Conservation (phyloP, 805 yeast genomes). For the Kockiozyma suomiensis region DNA sequence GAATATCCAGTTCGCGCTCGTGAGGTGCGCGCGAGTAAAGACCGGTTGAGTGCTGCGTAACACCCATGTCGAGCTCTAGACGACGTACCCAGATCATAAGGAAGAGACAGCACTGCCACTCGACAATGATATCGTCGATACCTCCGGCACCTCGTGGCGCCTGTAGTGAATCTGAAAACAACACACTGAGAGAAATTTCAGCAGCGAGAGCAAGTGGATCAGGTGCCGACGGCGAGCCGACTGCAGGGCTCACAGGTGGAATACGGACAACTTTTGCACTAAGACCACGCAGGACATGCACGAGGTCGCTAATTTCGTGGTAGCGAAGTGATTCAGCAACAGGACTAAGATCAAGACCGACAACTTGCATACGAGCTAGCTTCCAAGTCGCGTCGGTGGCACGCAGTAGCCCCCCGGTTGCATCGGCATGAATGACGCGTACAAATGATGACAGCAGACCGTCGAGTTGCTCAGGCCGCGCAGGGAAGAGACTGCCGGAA, state of each 20-base stretch:
- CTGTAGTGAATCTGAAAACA: conserved; percentile 11
- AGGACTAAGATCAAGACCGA: conserved; percentile 13
- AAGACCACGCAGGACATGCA: conserved; percentile 10
- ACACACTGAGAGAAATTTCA: conserved; percentile 22
- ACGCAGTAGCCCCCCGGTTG: conserved; percentile 5
- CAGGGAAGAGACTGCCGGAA: conserved; percentile 9
- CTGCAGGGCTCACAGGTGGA: background rate
- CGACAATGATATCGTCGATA: conserved; percentile 24
- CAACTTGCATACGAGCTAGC: conserved; percentile 20
- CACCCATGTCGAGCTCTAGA: conserved; percentile 27
- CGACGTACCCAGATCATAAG: conserved; percentile 27
- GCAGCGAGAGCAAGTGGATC: conserved; percentile 22
- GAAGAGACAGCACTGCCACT: conserved; percentile 27
- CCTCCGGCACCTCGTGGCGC: conserved; percentile 14
- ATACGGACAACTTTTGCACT: background rate
- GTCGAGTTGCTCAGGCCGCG: conserved; percentile 25
- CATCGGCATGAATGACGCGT: conserved; percentile 11
- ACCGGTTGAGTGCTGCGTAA: conserved; percentile 5
- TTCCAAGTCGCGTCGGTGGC: conserved; percentile 25
- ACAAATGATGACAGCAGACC: conserved; percentile 14
- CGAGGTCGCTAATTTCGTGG: conserved; percentile 26
- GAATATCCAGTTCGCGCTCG: conserved; percentile 25
- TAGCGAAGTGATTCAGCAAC: conserved; percentile 24
- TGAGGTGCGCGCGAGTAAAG: conserved; percentile 20
- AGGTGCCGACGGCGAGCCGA: background rate